Base-by-base conservation (phyloP, 2,329 filamentous ascomycete species). In the Hymenoscyphus fraxineus region DNA sequence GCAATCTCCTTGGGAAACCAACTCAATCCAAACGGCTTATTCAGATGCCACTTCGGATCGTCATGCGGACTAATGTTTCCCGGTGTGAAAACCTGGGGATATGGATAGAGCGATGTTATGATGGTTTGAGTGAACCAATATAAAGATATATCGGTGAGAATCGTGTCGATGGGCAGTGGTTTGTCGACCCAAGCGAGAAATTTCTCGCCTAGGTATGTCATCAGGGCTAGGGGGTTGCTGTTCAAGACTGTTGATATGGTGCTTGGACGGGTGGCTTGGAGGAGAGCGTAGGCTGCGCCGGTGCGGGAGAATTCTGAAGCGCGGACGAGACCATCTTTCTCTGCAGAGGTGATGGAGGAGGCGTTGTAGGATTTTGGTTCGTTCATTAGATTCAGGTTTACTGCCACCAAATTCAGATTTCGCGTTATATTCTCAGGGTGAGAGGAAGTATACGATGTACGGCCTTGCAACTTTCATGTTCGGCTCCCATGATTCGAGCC, bases 231-330 rank as follows among this genome's bases (percentile, higher is more conserved):
- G 0, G 86, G 86, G 41, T 77, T 85, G 5, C 81, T 76, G 2
- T 80, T 76, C 0, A 88, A 73, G 0, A 79, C 81, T 5, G 86
- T 77, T 0, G 84, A 84, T 54, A 87, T 82, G 0, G 85, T 88
- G 0, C 79, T 77, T 0, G 85, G 82, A 6, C 81, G 74, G 0
- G 83, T 85, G 0, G 77, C 82, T 62, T 88, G 86, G 70, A 82
- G 78, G 0, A 77, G 60, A 0, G 79, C 78, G 70, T 87, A 89
- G 0, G 79, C 83, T 12, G 68, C 71, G 0, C 83, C 84, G 1
- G 71, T 75, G 0, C 72, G 64, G 1, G 68, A 61, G 71, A 82
- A 86, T 3, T 76, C 72, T 2, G 75, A 62, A 1, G 73, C 75
- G 5, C 78, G 74, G 32, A 75, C 61, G 1, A 83, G 22, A 13